Evolutionary conservation across 2,329 filamentous ascomycete species (phyloP).

Genomic region (Cercospora brassicicola): DNA sequence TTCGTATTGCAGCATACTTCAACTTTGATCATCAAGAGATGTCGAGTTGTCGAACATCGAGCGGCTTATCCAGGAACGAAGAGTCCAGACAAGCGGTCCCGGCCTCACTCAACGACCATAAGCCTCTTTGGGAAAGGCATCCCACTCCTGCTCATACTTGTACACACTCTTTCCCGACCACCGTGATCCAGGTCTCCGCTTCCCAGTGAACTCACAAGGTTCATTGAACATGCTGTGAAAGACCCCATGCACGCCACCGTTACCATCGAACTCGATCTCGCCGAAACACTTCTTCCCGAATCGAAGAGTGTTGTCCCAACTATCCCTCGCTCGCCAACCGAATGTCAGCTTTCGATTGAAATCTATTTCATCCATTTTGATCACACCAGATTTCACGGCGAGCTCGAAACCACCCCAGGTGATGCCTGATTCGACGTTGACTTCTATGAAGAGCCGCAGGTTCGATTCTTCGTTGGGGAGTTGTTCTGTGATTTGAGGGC

Average conservation of each 20-base stretch:
- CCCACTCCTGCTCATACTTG: conserved; percentile 36
- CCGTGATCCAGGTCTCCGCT: conserved; percentile 27
- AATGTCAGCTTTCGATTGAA: conserved; percentile 23
- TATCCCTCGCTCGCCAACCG: conserved; percentile 39
- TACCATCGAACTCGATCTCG: conserved; percentile 34
- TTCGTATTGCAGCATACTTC: not conserved
- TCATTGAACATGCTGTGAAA: conserved; percentile 36
- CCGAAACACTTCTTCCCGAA: conserved; percentile 42
- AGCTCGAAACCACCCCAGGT: conserved; percentile 54
- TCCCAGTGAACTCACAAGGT: conserved; percentile 34
- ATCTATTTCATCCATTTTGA: conserved; percentile 42
- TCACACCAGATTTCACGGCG: conserved; percentile 45
- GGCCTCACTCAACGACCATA: conserved; percentile 29
- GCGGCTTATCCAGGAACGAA: not conserved
- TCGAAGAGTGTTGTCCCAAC: conserved; percentile 27
- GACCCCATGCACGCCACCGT: conserved; percentile 25
- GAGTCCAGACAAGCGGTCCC: not conserved
- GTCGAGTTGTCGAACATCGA: not conserved
- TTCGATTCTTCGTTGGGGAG: conserved; percentile 26
- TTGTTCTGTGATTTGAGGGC: conserved; percentile 27
- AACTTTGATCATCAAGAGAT: not conserved
- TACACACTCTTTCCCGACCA: conserved; percentile 27
- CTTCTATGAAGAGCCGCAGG: conserved; percentile 43
- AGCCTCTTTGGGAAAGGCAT: conserved; percentile 30
- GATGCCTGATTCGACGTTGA: conserved; percentile 38